Conservation (phyloP, 2,329 filamentous ascomycete species). For the Alternaria burnsii region DNA sequence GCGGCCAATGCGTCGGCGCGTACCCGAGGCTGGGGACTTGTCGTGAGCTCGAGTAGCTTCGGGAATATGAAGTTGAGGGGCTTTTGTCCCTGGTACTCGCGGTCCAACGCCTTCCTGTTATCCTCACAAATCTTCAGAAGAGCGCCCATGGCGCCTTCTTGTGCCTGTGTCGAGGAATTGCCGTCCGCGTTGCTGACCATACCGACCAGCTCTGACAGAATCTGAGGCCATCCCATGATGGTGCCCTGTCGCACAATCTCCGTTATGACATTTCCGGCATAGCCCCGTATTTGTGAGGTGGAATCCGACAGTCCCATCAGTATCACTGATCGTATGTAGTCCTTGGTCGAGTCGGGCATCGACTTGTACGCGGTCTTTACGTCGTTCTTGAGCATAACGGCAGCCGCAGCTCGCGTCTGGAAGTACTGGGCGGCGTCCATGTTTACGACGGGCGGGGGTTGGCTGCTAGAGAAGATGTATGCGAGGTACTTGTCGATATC, state of each 20-base stretch:
- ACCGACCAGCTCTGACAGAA: conserved; percentile 82
- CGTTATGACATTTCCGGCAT: conserved; percentile 92
- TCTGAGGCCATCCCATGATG: conserved; percentile 87
- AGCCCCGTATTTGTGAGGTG: conserved; percentile 82
- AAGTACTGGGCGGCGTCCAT: conserved; percentile 71
- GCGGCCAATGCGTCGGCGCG: conserved; percentile 80
- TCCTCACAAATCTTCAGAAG: conserved; percentile 97
- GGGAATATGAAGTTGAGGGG: conserved; percentile 90
- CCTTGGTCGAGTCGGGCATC: conserved; percentile 76
- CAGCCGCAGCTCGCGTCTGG: conserved; percentile 83
- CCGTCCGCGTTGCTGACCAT: conserved; percentile 78
- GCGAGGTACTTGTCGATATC: conserved; percentile 98
- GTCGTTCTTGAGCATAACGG: conserved; percentile 96
- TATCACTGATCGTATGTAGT: conserved; percentile 80
- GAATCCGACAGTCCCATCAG: conserved; percentile 82
- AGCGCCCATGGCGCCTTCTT: conserved; percentile 93
- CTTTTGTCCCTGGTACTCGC: conserved; percentile 86
- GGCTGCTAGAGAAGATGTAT: conserved; percentile 81
- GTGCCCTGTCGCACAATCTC: conserved; percentile 87
- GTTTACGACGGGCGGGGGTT: conserved; percentile 67
- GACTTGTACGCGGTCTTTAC: conserved; percentile 77
- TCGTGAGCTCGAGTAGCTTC: conserved; percentile 86
- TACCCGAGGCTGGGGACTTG: conserved; percentile 77
- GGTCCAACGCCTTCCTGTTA: conserved; percentile 84
- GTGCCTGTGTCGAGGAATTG: conserved; percentile 72